Base-by-base conservation (phyloP, 2,329 filamentous ascomycete species). In the Ophiostoma pallidulum region DNA sequence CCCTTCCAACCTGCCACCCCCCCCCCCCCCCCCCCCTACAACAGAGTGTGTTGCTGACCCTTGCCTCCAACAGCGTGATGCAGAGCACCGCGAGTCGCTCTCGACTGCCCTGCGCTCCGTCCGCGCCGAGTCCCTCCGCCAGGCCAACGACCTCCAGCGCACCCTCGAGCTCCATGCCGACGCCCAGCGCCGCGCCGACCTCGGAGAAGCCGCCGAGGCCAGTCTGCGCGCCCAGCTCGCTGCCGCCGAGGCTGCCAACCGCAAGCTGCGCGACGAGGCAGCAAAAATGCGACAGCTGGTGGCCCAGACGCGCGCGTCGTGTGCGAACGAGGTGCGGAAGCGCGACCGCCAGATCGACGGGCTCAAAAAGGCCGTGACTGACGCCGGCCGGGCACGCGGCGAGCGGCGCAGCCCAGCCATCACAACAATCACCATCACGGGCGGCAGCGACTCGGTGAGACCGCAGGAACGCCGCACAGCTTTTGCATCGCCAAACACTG, bases 311-410 rank as follows among this genome's bases (percentile, higher is more conserved):
- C 81, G 91, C 51, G 79, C 84, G 7, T 82, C 90, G 54, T 97
- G 90, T 64, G 83, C 88, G 42, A 94, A 88, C 55, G 92, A 98
- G 60, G 78, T 96, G 39, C 82, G 91, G 51, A 91, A 94, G 60
- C 80, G 91, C 36, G 92, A 98, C 61, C 73, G 88, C 38, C 86
- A 95, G 64, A 83, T 97, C 54, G 86, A 94, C 54, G 81, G 82
- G 35, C 71, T 98, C 53, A 97, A 96, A 71, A 84, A 83, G 56
- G 88, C 95, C 61, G 73, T 97, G 52, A 75, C 79, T 3, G 86
- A 92, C 46, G 76, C 77, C 59, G 78, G 73, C 40, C 76, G 79
- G 54, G 79, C 75, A 55, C 74, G 74, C 58, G 78, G 79, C 35
- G 72, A 72, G 38, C 71, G 69, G 39, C 73, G 70, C 53, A 77